Evolutionary conservation across 1,284 basidiomycete genomes (phyloP), one percentile per base, ranked within the genome.

Genomic region (Cutaneotrichosporon arboriforme): DNA sequence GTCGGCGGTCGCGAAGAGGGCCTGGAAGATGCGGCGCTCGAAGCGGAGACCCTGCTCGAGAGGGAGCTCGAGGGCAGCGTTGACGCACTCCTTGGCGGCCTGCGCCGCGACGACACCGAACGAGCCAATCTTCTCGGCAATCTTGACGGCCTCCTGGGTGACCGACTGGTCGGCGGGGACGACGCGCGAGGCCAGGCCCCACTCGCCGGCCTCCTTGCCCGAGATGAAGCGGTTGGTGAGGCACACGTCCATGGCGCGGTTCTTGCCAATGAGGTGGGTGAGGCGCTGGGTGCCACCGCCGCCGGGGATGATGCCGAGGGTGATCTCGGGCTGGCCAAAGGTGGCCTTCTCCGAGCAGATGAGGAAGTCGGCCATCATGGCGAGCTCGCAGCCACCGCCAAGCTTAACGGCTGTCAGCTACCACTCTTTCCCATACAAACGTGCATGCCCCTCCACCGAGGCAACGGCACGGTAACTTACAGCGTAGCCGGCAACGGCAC

Each of bases 261-360:
- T 90, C 78, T 97, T 97, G 51, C 94, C 94, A 59, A 98, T 83
- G 9, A 87, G 82, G 59, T 81, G 84, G 17, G 88, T 85, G 49
- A 98, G 84, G 49, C 80, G 77, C 60, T 83, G 81, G 0, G 81
- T 81, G 18, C 78, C 78, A 42, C 78, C 78, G 22, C 70, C 73
- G 17, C 75, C 75, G 15, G 96, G 94, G 68, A 97, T 97, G 59
- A 94, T 87, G 58, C 96, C 94, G 45, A 98, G 81, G 72, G 91
- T 94, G 77, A 98, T 94, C 73, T 98, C 96, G 33, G 96, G 94
- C 73, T 97, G 96, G 35, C 91, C 92, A 66, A 98, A 97, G 62
- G 84, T 85, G 34, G 96, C 94, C 18, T 83, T 90, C 5, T 90
- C 88, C 7, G 92, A 87, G n/a, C 88, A 91, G 57, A 97, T 83